Percentiles rank a stretch among this genome's conserved stretches.
Evolutionary conservation across 345 rosid genomes (phyloP).

Genomic region (Salix viminalis): DNA sequence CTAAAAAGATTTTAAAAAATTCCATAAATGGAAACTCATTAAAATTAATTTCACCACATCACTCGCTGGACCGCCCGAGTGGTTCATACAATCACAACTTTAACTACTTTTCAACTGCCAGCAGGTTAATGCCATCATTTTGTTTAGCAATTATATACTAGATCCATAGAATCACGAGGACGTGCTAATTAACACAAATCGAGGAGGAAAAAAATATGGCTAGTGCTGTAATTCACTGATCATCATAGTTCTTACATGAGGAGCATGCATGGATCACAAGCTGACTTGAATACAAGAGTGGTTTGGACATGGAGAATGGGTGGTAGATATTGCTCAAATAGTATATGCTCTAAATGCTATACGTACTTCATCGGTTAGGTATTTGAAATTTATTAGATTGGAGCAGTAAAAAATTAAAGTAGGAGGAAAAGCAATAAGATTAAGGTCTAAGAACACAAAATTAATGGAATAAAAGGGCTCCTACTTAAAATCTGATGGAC

Average conservation of each 20-base stretch:
- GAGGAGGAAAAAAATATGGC: neutral
- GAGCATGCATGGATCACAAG: neutral
- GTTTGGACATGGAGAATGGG: slow-evolving; percentile 12
- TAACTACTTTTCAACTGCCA: too few species aligned
- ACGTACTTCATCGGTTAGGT: neutral
- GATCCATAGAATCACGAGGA: neutral
- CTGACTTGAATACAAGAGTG: slow-evolving; percentile 4
- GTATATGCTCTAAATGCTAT: neutral
- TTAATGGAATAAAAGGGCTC: neutral
- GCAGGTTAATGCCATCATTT: too few species aligned
- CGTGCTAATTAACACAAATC: neutral
- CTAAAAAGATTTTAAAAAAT: neutral
- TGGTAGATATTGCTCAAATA: neutral
- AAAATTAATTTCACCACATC: neutral
- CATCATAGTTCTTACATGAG: slow-evolving; percentile 6
- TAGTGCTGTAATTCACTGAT: neutral
- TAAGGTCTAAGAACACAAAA: neutral
- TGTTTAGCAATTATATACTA: too few species aligned
- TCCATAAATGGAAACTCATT: neutral
- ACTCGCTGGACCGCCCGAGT: neutral
- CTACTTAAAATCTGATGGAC: neutral
- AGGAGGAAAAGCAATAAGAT: neutral
- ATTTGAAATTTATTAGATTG: neutral
- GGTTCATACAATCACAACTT: too few species aligned
- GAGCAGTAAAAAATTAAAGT: neutral